A percentile compares a stretch with the other conserved stretches of the same genome.
Evolutionary conservation across 1,284 basidiomycete genomes (phyloP).

Genomic region (Puccinia coronata): DNA sequence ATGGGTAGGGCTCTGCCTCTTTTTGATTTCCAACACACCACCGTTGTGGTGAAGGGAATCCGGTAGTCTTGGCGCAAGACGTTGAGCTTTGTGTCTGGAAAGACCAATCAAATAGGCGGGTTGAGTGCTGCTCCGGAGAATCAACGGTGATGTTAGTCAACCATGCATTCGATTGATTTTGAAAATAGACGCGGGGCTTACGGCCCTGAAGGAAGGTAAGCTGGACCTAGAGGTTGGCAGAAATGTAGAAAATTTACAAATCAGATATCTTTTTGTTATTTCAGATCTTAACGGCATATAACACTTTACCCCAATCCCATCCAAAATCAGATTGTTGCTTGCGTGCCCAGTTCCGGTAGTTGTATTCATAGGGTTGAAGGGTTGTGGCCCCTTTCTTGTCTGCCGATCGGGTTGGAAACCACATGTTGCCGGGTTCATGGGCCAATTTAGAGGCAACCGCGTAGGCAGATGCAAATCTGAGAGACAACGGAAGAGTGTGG

Average conservation of each 20-base stretch:
- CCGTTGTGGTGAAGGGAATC: neutral
- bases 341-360: constrained; percentile 54
- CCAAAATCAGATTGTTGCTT: constrained; percentile 56
- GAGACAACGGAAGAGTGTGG: constrained; percentile 2
- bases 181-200: neutral
- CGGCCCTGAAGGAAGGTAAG: constrained; percentile 45
- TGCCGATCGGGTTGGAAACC: constrained; percentile 22
- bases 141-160: too few relatives aligned
- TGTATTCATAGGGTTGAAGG: constrained; percentile 52
- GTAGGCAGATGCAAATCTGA: constrained; percentile 32
- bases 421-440: constrained; percentile 34
- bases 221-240: constrained; percentile 24
- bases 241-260: neutral
- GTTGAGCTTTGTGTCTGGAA: neutral
- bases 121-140: neutral
- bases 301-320: constrained; percentile 56
- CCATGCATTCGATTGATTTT: neutral
- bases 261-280: too few relatives aligned
- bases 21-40: too few relatives aligned
- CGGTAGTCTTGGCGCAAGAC: neutral
- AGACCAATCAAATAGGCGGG: constrained; percentile 44
- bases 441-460: constrained; percentile 20
- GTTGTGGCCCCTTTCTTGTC: constrained; percentile 4
- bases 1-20: neutral
- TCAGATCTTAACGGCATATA: too few relatives aligned